Evolutionary conservation across 1,284 basidiomycete species (phyloP).

Genomic region (Bjerkandera adusta): DNA sequence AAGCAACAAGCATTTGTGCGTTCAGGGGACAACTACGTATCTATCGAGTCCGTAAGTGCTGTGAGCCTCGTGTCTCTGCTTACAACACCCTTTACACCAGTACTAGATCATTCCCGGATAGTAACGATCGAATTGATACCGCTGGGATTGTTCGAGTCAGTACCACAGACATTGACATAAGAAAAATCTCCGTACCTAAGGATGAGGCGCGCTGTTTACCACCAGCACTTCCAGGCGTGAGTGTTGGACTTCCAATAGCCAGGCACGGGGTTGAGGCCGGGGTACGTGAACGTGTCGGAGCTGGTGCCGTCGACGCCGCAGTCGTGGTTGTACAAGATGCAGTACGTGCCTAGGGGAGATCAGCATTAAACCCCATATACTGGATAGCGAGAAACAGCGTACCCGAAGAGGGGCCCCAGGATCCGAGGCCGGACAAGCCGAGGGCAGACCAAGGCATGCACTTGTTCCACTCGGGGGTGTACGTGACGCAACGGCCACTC

Average conservation of each 20-base stretch:
- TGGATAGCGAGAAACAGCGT: neutral
- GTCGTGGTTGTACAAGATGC: constrained; percentile 6
- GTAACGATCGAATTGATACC: too few species aligned
- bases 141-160: too few species aligned
- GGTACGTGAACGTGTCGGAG: constrained; percentile 10
- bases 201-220: too few species aligned
- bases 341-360: constrained; percentile 3
- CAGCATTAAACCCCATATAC: neutral
- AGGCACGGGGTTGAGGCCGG: constrained; percentile 5
- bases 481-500: constrained; percentile 5
- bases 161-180: too few species aligned
- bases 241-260: constrained; percentile 13
- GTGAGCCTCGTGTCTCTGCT: too few species aligned
- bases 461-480: constrained; percentile 3
- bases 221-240: too few species aligned
- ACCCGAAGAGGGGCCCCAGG: constrained; percentile 9
- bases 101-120: too few species aligned
- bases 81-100: too few species aligned
- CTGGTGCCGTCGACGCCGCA: constrained; percentile 1
- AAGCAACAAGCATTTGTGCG: too few species aligned
- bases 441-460: constrained; percentile 11
- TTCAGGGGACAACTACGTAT: too few species aligned
- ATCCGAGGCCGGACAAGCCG: constrained; percentile 6
- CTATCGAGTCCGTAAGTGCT: too few species aligned
- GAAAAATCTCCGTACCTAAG: too few species aligned